Evolutionary conservation across 2,329 filamentous ascomycete species (phyloP), one percentile per base, ranked within the genome.

Genomic region (Trichoderma harzianum): DNA sequence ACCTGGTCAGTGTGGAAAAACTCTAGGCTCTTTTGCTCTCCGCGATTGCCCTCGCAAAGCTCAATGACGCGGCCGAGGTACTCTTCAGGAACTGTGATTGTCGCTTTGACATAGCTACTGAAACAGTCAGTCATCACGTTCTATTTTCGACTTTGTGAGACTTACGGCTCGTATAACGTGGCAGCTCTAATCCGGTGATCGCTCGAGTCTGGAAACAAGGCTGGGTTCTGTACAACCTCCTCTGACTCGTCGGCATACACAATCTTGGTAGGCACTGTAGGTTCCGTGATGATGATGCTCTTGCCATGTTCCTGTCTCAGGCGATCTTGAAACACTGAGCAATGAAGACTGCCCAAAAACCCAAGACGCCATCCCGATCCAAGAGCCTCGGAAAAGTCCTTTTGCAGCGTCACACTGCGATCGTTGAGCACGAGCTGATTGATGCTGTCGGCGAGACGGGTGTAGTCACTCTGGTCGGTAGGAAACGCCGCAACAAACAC

Each of bases 401-500:
- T 98, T 76, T 95, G 92, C 61, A 98, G 85, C 3, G 94, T 97
- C 36, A 99, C 93, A 79, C 94, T 97, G 72, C 96, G 91, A 80
- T 99, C 96, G 80, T 99, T 99, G 68, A 99, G 89, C 2, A 95
- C 91, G 16, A 99, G 90, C 79, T 98, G 95, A 73, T 92, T 92
- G 78, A 99, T 98, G 80, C 94, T 97, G 80, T 98, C 95, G 74
- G 97, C 93, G 5, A 99, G 85, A 78, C 94, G 92, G 57, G 89
- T 88, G 78, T 97, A 95, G 80, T 97, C 93, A 76, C 91, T 86
- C 76, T 97, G 94, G 78, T 99, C 95, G 0, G 95, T 94, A 0
- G 96, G 96, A 77, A 97, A 99, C 0, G 96, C 96, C 1, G 95
- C 95, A 5, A 99, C 96, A 76, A 99, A 99, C 5, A 99, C 96